Evolutionary conservation across 2,329 filamentous ascomycete genomes (phyloP), one percentile per base, ranked within the genome.

Genomic region (Aureobasidium sp.): DNA sequence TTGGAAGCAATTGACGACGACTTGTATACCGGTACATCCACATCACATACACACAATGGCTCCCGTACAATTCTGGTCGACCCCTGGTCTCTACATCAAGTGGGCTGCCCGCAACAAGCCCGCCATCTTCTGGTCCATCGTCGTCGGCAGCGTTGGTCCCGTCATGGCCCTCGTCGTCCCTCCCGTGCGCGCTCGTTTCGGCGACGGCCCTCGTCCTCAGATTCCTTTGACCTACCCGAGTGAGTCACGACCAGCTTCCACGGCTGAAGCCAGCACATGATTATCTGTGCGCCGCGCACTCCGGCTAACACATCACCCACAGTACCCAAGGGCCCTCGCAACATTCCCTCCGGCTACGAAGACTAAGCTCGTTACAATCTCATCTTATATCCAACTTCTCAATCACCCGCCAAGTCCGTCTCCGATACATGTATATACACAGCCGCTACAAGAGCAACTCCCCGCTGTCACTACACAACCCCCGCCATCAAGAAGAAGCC

Each of bases 181-280:
- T 47, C 88, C 90, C 52, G 79, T 95, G 68, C 81, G 92, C 74
- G 77, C 79, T 65, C 80, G 78, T 66, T 75, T 96, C 62, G 92
- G 92, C 68, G 91, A 96, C 73, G 78, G 85, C 68, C 82, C 86
- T 69, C 83, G 88, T 66, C 78, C 84, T 66, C 83, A 81, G 62
- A 86, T 97, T 66, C 94, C 94, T 35, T 78, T 92, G 75, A 95
- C 91, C 73, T 99, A 97, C 81, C 94, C 94, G 64, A 84, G 93
- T 97, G 84, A 74, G 90, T 83, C 45, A 33, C 31, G 31, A 33
- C 31, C 9, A 12, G 9, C 31, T 33, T 27, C 22, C 27, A 31
- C 19, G 15, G n/a, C 33, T 22, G 14, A n/a, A 19, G 2, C 27
- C 52, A 31, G 49, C 19, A 24, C 14, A 15, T 45, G 19, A 12